Percentiles rank a stretch among this genome's conserved stretches.
phyloP scores from a whole-genome alignment of 2,329 filamentous ascomycete species.

The Polychaeton citri region DNA sequence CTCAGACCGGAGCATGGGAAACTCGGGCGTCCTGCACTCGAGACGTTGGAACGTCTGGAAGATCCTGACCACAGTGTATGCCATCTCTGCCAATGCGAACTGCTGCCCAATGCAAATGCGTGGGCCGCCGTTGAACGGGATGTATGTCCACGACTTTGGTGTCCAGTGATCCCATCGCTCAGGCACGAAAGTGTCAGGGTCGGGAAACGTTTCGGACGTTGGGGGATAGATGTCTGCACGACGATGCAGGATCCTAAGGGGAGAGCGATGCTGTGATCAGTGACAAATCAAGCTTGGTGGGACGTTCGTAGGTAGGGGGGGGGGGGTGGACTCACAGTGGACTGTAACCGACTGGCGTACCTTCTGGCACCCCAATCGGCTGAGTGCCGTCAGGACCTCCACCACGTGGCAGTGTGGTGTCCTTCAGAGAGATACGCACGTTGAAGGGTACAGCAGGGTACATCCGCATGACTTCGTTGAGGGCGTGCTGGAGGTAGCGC shows the following conservation, averaged over 20 bases:
- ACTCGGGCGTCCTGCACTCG: conserved; percentile 17
- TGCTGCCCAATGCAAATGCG: conserved; percentile 39
- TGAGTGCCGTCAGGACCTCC: conserved; percentile 32
- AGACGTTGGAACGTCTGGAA: conserved; percentile 28
- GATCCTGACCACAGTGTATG: conserved; percentile 33
- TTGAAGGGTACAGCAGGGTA: conserved; percentile 39
- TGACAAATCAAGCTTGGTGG: too few species aligned
- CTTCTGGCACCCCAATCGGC: conserved; percentile 30
- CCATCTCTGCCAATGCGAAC: conserved; percentile 38
- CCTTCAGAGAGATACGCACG: conserved; percentile 31
- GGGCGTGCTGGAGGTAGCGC: conserved; percentile 54
- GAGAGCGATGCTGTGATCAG: too few species aligned
- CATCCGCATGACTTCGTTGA: conserved; percentile 32
- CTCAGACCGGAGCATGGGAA: conserved; percentile 30
- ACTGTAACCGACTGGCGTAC: conserved; percentile 33
- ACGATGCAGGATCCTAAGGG: conserved; percentile 29
- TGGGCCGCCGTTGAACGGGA: conserved; percentile 36
- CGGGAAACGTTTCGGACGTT: conserved; percentile 22
- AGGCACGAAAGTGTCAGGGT: conserved; percentile 29
- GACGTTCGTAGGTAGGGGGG: too few species aligned
- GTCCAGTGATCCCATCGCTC: conserved; percentile 39
- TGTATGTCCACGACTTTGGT: conserved; percentile 35
- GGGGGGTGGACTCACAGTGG: conserved; percentile 24
- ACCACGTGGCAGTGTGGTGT: conserved; percentile 36
- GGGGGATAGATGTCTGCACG: conserved; percentile 36